A percentile compares a stretch with the other conserved stretches of the same genome.
phyloP scores from a whole-genome alignment of 495 filamentous ascomycete species.

The Opeltia flavorubescens region DNA sequence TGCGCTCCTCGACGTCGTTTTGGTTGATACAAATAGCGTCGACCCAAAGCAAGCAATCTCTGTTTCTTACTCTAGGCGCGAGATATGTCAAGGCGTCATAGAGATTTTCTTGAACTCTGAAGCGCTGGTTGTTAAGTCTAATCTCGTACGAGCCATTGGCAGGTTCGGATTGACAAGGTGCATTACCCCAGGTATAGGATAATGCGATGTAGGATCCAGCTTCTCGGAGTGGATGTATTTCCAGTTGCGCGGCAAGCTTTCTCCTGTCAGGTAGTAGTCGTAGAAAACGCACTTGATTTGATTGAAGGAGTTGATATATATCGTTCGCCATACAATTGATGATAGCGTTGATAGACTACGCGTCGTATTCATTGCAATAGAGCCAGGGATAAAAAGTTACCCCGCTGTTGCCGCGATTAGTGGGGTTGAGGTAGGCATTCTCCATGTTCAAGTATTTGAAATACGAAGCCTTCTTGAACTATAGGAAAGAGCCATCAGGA shows the following conservation, averaged over 20 bases:
- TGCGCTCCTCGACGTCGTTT: slow-evolving; percentile 5
- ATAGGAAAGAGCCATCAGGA: too few species aligned
- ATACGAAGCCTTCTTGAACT: too few species aligned
- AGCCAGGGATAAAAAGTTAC: too few species aligned
- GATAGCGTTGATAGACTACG: too few species aligned
- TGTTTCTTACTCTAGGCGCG: too few species aligned
- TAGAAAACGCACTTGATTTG: slow-evolving; percentile 2
- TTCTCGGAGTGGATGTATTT: neutral
- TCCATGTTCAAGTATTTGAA: too few species aligned
- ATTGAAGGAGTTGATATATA: neutral
- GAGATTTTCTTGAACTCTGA: neutral
- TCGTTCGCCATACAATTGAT: too few species aligned
- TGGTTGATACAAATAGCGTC: slow-evolving; percentile 13
- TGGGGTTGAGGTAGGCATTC: too few species aligned
- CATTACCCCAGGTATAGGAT: neutral
- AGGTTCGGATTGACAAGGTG: neutral
- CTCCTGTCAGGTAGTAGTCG: neutral
- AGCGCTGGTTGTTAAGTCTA: neutral
- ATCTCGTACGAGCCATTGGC: neutral
- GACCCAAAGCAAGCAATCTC: slow-evolving; percentile 12
- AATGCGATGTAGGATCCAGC: neutral
- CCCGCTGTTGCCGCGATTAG: too few species aligned
- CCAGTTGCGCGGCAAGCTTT: neutral
- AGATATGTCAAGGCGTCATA: neutral
- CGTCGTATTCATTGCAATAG: too few species aligned